Evolutionary conservation across 23 red algal genomes (phyloP).

Genomic region (Chondrus crispus): DNA sequence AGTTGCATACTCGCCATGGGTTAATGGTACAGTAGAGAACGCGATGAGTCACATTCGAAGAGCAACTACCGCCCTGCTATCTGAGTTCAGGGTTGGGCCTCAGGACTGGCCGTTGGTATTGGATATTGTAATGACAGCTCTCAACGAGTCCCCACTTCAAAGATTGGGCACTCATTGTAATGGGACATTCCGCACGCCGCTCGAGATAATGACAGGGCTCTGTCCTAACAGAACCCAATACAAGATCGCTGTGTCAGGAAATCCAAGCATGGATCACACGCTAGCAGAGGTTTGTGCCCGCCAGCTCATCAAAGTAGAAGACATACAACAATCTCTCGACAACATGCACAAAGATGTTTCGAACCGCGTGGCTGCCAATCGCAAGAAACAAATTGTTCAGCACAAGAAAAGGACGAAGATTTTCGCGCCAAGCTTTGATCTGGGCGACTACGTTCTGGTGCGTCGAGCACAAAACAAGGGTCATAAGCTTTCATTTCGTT

Average conservation of each 20-base stretch:
- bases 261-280: neutral
- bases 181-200: slow-evolving; percentile 8
- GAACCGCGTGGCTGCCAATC: neutral
- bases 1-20: slow-evolving; percentile 33
- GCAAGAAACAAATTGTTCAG: neutral
- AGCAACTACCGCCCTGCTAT: neutral
- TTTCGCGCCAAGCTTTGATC: neutral
- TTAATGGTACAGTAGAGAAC: slow-evolving; percentile 19
- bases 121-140: neutral
- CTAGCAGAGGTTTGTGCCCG: neutral
- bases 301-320: neutral
- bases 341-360: neutral
- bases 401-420: slow-evolving; percentile 33
- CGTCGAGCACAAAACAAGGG: neutral
- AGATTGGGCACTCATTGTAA: neutral
- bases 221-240: neutral
- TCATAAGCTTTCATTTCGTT: neutral
- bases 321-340: neutral
- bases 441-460: neutral
- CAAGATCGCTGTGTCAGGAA: neutral
- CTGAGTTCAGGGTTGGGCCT: neutral
- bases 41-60: neutral
- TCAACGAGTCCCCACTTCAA: neutral
- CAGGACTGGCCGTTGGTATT: neutral
- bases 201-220: slow-evolving; percentile 20